Evolutionary conservation across 1,284 basidiomycete species (phyloP).

Genomic region (Mycosarcoma mackinlayi): DNA sequence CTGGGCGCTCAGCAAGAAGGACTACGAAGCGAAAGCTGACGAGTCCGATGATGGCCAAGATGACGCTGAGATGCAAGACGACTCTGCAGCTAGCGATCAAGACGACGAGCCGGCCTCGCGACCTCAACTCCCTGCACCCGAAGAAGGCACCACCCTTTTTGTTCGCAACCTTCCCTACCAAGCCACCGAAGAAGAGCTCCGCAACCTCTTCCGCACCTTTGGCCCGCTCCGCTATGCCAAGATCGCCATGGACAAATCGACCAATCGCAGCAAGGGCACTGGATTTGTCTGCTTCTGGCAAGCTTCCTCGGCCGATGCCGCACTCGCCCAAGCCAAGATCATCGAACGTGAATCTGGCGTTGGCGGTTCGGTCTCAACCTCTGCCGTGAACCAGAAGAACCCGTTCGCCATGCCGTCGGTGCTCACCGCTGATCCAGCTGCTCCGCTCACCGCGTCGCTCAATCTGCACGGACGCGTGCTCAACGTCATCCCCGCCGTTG

Average conservation of each 20-base stretch:
- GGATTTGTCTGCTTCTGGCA: slow-evolving; percentile 99
- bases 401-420: slow-evolving; percentile 65
- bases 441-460: slow-evolving; percentile 81
- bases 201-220: slow-evolving; percentile 73
- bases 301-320: slow-evolving; percentile 85
- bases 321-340: slow-evolving; percentile 77
- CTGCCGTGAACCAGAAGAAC: slow-evolving; percentile 46
- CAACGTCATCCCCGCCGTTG: slow-evolving; percentile 89
- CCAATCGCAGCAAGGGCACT: slow-evolving; percentile 88
- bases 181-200: slow-evolving; percentile 71
- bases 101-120: slow-evolving; percentile 62
- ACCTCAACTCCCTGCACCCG: slow-evolving; percentile 57
- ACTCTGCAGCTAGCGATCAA: slow-evolving; percentile 65
- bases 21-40: slow-evolving; percentile 80
- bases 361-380: slow-evolving; percentile 11
- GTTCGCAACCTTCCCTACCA: slow-evolving; percentile 93
- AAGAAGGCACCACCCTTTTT: slow-evolving; percentile 86
- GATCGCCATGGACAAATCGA: slow-evolving; percentile 85
- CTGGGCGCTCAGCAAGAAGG: slow-evolving; percentile 94
- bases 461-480: slow-evolving; percentile 93
- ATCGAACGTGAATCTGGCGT: slow-evolving; percentile 58
- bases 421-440: slow-evolving; percentile 89
- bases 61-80: slow-evolving; percentile 55
- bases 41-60: slow-evolving; percentile 71
- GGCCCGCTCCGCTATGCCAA: slow-evolving; percentile 93